Conservation (phyloP, 768 basidiomycete genomes). For the Termitomyces sp. region DNA sequence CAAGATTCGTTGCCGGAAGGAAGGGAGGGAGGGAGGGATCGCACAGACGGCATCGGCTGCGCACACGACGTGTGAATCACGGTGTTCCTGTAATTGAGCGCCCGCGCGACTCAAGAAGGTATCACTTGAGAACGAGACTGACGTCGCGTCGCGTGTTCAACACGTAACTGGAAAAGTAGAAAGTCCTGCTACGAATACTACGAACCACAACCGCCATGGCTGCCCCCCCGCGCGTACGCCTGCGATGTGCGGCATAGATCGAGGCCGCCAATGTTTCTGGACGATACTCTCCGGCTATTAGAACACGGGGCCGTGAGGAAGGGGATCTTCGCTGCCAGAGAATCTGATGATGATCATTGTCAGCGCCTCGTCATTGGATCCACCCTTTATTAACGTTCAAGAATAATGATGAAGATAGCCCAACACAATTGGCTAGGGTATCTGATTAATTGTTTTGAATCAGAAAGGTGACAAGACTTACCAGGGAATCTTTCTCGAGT, state of each 20-base stretch:
- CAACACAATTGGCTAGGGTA: neutral
- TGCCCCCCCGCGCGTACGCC: neutral
- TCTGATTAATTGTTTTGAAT: neutral
- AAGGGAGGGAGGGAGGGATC: neutral
- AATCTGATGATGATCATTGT: conserved; percentile 1
- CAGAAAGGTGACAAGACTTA: neutral
- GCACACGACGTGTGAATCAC: neutral
- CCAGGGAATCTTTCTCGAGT: neutral
- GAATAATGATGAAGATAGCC: neutral
- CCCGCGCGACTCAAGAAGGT: neutral
- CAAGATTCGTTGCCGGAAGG: neutral
- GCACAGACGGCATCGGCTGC: neutral
- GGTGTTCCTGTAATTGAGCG: neutral
- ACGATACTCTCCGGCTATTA: neutral
- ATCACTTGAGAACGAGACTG: neutral
- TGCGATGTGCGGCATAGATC: neutral
- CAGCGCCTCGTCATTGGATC: conserved; percentile 8
- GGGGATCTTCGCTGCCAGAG: conserved; percentile 9
- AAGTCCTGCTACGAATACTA: neutral
- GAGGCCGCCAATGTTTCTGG: neutral
- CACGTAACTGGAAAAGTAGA: neutral
- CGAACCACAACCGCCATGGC: neutral
- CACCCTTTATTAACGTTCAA: neutral
- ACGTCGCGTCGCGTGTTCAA: neutral
- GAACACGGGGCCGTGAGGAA: neutral